Evolutionary conservation across 2,329 filamentous ascomycete species (phyloP).

Genomic region (Juglanconis sp.): DNA sequence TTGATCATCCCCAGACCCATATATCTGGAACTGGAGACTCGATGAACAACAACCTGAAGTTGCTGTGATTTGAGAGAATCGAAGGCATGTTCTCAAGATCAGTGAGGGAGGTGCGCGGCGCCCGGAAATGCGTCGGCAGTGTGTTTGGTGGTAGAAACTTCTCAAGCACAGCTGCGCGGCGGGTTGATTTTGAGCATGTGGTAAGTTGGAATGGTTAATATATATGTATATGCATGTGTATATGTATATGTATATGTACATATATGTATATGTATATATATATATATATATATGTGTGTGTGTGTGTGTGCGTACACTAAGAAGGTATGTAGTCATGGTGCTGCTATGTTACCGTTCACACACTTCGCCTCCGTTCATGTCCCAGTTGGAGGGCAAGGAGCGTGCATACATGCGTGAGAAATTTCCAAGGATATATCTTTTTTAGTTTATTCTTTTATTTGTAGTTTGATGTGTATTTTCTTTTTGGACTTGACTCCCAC

Average conservation of each 20-base stretch:
- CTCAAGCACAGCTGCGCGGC: not conserved
- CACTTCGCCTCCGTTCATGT: not conserved
- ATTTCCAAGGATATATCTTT: too few relatives aligned
- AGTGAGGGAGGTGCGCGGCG: not conserved
- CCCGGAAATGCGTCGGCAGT: not conserved
- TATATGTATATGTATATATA: not conserved
- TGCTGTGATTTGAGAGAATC: not conserved
- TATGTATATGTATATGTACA: not conserved
- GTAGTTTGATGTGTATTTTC: too few relatives aligned
- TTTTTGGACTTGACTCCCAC: too few relatives aligned
- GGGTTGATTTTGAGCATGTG: constrained; percentile 45
- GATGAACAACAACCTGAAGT: too few relatives aligned
- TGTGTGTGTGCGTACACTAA: not conserved
- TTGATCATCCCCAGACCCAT: not conserved
- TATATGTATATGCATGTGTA: not conserved
- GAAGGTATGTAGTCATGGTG: not conserved
- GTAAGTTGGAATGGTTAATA: constrained; percentile 29
- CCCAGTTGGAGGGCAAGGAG: too few relatives aligned
- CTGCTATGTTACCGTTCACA: not conserved
- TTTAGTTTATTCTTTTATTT: too few relatives aligned
- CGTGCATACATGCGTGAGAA: too few relatives aligned
- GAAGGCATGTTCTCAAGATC: constrained; percentile 12
- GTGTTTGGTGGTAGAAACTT: not conserved
- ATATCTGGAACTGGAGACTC: not conserved
- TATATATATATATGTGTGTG: not conserved